Conservation (phyloP, 208 protist species). For the Phytomonas sp. region DNA sequence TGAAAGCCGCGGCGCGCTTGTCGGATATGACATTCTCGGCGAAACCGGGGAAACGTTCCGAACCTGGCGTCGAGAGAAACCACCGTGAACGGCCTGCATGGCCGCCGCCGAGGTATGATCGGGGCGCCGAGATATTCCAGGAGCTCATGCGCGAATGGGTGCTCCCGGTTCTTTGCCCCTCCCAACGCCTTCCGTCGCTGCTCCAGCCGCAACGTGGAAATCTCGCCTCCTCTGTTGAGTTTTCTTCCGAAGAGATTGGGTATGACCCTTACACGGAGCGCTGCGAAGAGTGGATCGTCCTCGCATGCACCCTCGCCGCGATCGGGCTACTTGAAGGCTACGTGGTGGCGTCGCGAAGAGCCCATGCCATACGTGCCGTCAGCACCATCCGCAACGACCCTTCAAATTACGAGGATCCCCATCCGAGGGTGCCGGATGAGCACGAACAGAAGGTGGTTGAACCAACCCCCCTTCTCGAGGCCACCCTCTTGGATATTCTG, state of each 20-base stretch:
- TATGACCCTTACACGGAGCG: background rate
- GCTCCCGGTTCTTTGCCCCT: slow-evolving; percentile 18
- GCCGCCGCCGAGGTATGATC: background rate
- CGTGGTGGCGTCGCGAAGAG: background rate
- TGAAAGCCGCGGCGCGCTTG: slow-evolving; percentile 27
- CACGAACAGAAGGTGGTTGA: too few relatives aligned
- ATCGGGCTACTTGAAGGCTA: background rate
- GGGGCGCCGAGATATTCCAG: slow-evolving; percentile 11
- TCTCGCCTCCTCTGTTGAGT: background rate
- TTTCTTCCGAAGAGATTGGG: background rate
- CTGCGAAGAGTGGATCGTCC: background rate
- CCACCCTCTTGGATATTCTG: background rate
- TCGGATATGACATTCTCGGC: background rate
- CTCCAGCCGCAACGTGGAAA: too few relatives aligned
- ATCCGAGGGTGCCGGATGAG: too few relatives aligned
- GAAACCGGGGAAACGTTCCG: background rate
- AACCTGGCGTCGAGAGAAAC: background rate
- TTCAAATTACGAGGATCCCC: background rate
- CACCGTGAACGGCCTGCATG: background rate
- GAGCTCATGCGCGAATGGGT: slow-evolving; percentile 16
- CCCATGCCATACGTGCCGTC: too few relatives aligned
- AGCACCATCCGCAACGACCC: background rate
- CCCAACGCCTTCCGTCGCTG: too few relatives aligned
- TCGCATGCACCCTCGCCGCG: background rate
- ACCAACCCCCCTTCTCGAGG: background rate